Evolutionary conservation across 306 rosid genomes (phyloP), one percentile per base, ranked within the genome.

Genomic region (Cotoneaster glaucophyllus): DNA sequence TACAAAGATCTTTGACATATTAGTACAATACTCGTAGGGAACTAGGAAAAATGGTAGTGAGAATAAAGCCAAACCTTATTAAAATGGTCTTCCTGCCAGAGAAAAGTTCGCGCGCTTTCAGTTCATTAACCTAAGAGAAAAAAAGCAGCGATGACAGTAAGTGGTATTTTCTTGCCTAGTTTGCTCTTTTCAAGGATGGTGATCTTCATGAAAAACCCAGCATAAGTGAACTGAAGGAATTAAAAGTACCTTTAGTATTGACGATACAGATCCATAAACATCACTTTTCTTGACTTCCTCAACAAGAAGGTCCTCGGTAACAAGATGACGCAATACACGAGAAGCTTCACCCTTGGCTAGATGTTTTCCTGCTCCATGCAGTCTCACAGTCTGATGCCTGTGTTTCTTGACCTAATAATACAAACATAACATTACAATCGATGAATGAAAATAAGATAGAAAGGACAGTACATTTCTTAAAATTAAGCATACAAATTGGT

Each of bases 231-330:
- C 4, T 61, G 53, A 69, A 34, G 48, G 81, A 79, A 74, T 65
- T 63, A 83, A 22, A 71, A 53, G n/a, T 73, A 95, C 98, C 96
- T 90, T 92, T 76, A 95, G 75, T 53, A 89, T 62, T 75, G 99
- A 95, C 53, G 99, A 95, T 50, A 92, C 88, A 65, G 97, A 95
- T 71, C 97, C 97, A 83, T 95, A 95, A 82, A 84, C 10, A 83
- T 95, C 99, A 73, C 92, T 92, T 87, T 95, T 95, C 90, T 87
- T 95, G 66, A 89, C 97, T 83, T 92, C 97, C 88, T 95, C 99
- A 75, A 71, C 81, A 74, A 92, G 88, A 82, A 90, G 83, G 77
- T 88, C 88, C 83, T 88, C 93, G 28, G 79, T 80, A 70, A 95
- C 99, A 85, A 95, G 97, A 88, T 89, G 88, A 69, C 87, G 97